Evolutionary conservation across 495 filamentous ascomycete genomes (phyloP).

Genomic region (Neurospora discreta): DNA sequence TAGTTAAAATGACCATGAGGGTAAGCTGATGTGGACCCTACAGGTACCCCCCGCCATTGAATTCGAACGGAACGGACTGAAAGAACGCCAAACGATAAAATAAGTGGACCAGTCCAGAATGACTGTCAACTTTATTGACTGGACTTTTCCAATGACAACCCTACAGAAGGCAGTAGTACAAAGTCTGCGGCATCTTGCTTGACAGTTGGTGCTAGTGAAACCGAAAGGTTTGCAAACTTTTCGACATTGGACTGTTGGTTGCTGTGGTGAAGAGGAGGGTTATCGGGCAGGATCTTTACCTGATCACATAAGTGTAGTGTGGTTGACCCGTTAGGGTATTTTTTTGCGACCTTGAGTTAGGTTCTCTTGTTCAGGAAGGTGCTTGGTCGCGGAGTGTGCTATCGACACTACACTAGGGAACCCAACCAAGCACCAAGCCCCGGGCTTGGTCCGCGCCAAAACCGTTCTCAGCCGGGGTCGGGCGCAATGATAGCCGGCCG

Average conservation of each 20-base stretch:
- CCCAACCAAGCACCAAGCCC: not conserved
- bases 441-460: not conserved
- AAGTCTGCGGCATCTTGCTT: not conserved
- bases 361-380: not conserved
- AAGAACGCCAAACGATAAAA: not conserved
- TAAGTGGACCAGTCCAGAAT: not conserved
- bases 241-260: not conserved
- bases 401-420: not conserved
- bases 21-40: not conserved
- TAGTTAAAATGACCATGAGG: not conserved
- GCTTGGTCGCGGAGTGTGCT: not conserved
- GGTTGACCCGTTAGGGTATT: too few relatives aligned
- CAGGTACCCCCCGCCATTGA: not conserved
- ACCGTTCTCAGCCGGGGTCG: not conserved
- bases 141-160: not conserved
- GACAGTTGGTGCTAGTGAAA: not conserved
- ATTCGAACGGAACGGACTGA: not conserved
- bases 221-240: not conserved
- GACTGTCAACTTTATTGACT: not conserved
- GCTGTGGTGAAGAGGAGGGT: not conserved
- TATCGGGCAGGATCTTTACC: not conserved
- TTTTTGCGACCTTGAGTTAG: not conserved
- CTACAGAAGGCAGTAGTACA: not conserved
- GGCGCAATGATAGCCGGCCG: too few relatives aligned
- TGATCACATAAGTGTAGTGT: too few relatives aligned